A percentile compares a stretch with the other conserved stretches of the same genome.
Evolutionary conservation across 768 basidiomycete species (phyloP).

Genomic region (Agaricus subrufescens): DNA sequence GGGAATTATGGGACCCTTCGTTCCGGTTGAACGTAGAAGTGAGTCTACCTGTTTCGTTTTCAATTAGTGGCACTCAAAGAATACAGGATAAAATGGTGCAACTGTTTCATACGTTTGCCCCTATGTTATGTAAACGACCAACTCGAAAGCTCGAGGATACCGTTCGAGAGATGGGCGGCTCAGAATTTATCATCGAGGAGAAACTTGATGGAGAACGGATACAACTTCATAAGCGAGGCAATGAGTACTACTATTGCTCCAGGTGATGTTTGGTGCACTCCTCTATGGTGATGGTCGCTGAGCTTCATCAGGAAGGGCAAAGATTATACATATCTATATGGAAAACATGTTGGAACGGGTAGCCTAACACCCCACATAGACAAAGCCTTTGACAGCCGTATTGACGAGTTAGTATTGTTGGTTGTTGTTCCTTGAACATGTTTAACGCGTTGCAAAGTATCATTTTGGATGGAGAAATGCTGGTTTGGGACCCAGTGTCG

Average conservation of each 20-base stretch:
- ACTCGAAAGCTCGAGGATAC: conserved; percentile 77
- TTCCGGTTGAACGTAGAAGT: conserved; percentile 62
- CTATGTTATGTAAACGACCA: conserved; percentile 92
- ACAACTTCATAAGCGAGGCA: conserved; percentile 90
- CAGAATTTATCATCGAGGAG: conserved; percentile 89
- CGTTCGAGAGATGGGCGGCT: conserved; percentile 76
- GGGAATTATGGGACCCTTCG: conserved; percentile 78
- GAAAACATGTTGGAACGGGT: conserved; percentile 74
- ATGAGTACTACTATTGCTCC: conserved; percentile 91
- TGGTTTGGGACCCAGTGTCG: conserved; percentile 93
- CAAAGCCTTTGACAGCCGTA: conserved; percentile 63
- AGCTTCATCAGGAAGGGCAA: conserved; percentile 68
- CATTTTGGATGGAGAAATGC: conserved; percentile 96
- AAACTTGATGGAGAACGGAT: conserved; percentile 97
- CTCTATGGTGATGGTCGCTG: not conserved
- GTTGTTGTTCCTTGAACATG: not conserved
- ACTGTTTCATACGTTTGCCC: conserved; percentile 83
- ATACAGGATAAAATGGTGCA: conserved; percentile 77
- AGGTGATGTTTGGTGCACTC: conserved; percentile 40
- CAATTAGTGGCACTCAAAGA: not conserved
- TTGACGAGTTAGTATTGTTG: conserved; percentile 65
- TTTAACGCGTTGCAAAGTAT: conserved; percentile 45
- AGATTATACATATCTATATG: conserved; percentile 89
- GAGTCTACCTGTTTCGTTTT: conserved; percentile 2
- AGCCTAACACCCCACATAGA: conserved; percentile 88